These are phyloP conservation scores for Eucalyptus microcorys DNA, from an alignment of 345 rosid genomes.

Conservation along the genomic window DNA sequence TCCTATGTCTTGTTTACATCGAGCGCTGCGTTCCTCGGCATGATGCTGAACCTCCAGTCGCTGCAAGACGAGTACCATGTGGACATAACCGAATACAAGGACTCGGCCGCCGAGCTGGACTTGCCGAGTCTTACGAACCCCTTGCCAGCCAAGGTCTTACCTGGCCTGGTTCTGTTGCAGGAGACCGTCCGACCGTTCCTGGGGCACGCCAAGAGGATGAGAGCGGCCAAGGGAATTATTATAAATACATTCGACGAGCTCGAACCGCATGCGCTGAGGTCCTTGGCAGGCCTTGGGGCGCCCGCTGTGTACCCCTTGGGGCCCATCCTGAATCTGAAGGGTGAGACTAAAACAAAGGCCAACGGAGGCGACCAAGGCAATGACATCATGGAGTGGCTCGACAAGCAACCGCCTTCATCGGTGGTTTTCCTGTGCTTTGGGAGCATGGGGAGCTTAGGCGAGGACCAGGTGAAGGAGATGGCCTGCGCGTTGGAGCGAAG, in stretches of 20 bases:
- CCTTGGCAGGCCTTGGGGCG: neutral
- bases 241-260: slow-evolving; percentile 24
- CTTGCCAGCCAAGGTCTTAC: slow-evolving; percentile 19
- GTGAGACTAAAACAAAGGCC: neutral
- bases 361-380: neutral
- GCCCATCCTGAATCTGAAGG: slow-evolving; percentile 26
- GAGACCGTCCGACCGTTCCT: neutral
- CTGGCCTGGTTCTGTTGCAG: neutral
- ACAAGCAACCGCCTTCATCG: slow-evolving; percentile 25
- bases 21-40: slow-evolving; percentile 14
- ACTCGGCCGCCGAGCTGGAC: slow-evolving; percentile 3
- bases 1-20: slow-evolving; percentile 17
- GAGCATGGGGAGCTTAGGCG: slow-evolving; percentile 41
- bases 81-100: neutral
- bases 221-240: slow-evolving; percentile 18
- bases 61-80: neutral
- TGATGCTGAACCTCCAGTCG: neutral
- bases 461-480: slow-evolving; percentile 29
- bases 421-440: slow-evolving; percentile 64
- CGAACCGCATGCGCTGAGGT: slow-evolving; percentile 9
- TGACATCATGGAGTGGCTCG: slow-evolving; percentile 32
- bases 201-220: neutral
- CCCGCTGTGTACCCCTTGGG: slow-evolving; percentile 30
- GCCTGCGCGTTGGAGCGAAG: slow-evolving; percentile 32
- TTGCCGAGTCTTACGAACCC: slow-evolving; percentile 13